Evolutionary conservation across 495 filamentous ascomycete genomes (phyloP).

Genomic region (Lophiotrema nucula): DNA sequence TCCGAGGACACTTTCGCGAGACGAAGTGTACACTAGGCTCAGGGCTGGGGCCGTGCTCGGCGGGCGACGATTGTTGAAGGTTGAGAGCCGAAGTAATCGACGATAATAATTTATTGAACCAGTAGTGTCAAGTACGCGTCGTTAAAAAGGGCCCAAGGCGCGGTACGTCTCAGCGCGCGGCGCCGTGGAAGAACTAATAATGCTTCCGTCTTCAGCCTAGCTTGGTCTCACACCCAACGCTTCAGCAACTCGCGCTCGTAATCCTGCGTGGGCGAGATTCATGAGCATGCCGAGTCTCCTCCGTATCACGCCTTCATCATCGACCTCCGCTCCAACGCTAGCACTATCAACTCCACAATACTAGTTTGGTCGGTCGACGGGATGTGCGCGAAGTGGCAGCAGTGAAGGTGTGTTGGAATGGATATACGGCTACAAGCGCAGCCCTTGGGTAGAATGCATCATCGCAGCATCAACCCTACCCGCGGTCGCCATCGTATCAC

Average conservation of each 20-base stretch:
- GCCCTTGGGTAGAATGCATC: neutral
- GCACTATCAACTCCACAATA: constrained; percentile 8
- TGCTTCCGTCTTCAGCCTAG: constrained; percentile 27
- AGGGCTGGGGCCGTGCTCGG: neutral
- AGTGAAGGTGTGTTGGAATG: too few species aligned
- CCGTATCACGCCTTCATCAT: constrained; percentile 8
- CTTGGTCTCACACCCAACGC: constrained; percentile 21
- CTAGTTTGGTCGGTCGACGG: constrained; percentile 10
- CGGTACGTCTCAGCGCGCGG: constrained; percentile 32
- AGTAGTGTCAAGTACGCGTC: constrained; percentile 14
- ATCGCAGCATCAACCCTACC: neutral
- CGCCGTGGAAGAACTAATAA: constrained; percentile 25
- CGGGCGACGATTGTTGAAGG: constrained; percentile 5
- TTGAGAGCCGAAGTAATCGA: constrained; percentile 19
- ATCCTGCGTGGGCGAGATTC: neutral
- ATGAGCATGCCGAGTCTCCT: constrained; percentile 3
- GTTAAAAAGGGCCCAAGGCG: constrained; percentile 14
- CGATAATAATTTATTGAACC: constrained; percentile 1
- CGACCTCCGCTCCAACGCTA: constrained; percentile 4
- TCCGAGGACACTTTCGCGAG: too few species aligned
- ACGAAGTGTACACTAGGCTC: too few species aligned
- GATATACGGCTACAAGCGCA: constrained; percentile 7
- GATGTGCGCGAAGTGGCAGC: neutral
- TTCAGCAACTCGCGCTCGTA: constrained; percentile 8
- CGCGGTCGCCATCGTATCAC: neutral